Evolutionary conservation across 1,139 yeast genomes (phyloP), one percentile per base, ranked within the genome.

Genomic region (Magnusiomyces fungicola): DNA sequence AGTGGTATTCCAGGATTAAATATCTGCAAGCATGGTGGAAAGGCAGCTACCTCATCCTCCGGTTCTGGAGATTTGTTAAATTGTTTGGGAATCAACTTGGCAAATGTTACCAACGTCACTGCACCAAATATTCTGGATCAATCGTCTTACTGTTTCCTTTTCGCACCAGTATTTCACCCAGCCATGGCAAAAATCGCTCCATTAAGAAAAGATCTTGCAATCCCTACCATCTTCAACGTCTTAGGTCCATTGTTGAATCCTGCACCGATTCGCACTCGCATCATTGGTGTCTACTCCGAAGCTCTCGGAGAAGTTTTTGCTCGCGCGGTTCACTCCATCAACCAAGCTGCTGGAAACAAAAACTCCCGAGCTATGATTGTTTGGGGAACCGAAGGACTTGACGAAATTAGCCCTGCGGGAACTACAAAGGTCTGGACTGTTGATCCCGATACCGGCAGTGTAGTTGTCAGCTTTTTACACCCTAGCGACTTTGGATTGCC

Each of bases 131-230:
- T 90, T 45, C 79, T 90, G 53, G 64, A 69, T 33, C 50, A 58
- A 39, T 72, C 82, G 14, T 68, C 75, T 29, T 85, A 89, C 60
- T 76, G 90, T 58, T 92, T 86, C 63, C 71, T 92, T 36, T 84
- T 86, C 64, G 98, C 98, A 0, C 97, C 97, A 3, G 81, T 89
- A 39, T 92, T 89, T 73, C 97, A 92, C 63, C 84, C 85, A n/a
- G 95, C 92, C 6, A 85, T 92, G 95, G 88, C 80, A 34, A 74
- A 76, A 52, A 92, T 90, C 14, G 95, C 92, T 0, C 72, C 75
- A n/a, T 70, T 92, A 22, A 74, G 98, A 58, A 76, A 82, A 40
- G 73, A 79, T 39, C 69, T 92, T 53, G 96, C 96, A 0, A 76
- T 90, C 16, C 97, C 98, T 1, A 84, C 97, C 1, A 86, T 92